Evolutionary conservation across 1,284 basidiomycete genomes (phyloP).

Genomic region (Ustanciosporium gigantosporum): DNA sequence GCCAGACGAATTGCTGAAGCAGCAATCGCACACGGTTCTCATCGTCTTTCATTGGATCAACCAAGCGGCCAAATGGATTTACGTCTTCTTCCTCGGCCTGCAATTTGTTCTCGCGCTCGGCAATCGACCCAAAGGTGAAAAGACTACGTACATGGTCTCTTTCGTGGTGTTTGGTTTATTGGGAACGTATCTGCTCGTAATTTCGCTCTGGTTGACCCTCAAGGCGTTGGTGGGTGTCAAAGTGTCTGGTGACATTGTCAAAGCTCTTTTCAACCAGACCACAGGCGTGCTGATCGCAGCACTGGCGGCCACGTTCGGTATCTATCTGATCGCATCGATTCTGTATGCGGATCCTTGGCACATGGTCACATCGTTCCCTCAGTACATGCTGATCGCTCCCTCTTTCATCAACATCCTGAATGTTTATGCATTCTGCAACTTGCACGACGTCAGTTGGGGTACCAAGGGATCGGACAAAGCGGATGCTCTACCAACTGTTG

Average conservation of each 20-base stretch:
- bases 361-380: constrained; percentile 93
- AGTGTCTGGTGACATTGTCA: constrained; percentile 10
- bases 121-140: constrained; percentile 90
- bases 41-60: constrained; percentile 77
- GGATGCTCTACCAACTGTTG: constrained; percentile 85
- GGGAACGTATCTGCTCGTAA: constrained; percentile 54
- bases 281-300: constrained; percentile 57
- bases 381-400: constrained; percentile 81
- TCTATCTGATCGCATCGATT: constrained; percentile 74
- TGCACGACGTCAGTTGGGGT: constrained; percentile 74
- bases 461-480: constrained; percentile 95
- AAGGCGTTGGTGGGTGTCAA: constrained; percentile 29
- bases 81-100: constrained; percentile 80
- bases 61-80: constrained; percentile 79
- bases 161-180: constrained; percentile 68
- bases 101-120: constrained; percentile 90
- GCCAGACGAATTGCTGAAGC: constrained; percentile 71
- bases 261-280: constrained; percentile 45
- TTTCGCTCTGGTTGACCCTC: constrained; percentile 58
- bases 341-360: constrained; percentile 98
- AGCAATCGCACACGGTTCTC: constrained; percentile 70
- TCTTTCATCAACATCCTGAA: constrained; percentile 93
- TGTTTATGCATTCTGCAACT: constrained; percentile 86
- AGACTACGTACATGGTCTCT: constrained; percentile 76
- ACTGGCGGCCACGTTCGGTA: constrained; percentile 57